A percentile compares a stretch with the other conserved stretches of the same genome.
These are phyloP conservation scores for Blepharisma undulans DNA, from an alignment of 169 alveolate species.

Conservation along the genomic window DNA sequence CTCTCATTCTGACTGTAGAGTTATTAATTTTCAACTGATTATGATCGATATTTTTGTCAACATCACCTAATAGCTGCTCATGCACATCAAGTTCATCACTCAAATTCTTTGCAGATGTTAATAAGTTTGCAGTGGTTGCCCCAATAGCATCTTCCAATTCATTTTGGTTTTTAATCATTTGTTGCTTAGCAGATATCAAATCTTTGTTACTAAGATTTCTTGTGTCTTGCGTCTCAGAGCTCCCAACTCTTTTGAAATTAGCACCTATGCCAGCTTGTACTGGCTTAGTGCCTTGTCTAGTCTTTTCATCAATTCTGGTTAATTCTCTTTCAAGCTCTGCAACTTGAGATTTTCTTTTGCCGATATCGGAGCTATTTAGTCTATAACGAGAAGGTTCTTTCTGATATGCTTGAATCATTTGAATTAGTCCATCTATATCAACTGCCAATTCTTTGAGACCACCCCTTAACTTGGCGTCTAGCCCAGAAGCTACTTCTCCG, in stretches of 20 bases:
- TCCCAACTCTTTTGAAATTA: constrained; percentile 13
- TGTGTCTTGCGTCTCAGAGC: not conserved
- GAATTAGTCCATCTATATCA: not conserved
- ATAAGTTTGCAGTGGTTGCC: constrained; percentile 29
- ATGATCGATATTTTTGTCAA: constrained; percentile 8
- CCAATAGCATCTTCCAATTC: constrained; percentile 21
- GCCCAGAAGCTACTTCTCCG: not conserved
- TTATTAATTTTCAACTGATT: not conserved
- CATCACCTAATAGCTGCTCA: constrained; percentile 19
- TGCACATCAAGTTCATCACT: constrained; percentile 35
- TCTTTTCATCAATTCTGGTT: not conserved
- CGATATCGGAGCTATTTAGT: not conserved
- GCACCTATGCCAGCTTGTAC: not conserved
- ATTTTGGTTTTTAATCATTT: constrained; percentile 12
- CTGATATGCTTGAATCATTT: not conserved
- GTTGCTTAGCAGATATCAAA: not conserved
- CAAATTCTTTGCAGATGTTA: not conserved
- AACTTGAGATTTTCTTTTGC: not conserved
- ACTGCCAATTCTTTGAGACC: constrained; percentile 32
- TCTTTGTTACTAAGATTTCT: constrained; percentile 21
- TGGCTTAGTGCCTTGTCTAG: not conserved
- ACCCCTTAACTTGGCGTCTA: constrained; percentile 26
- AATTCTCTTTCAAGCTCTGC: constrained; percentile 20
- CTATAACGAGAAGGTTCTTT: not conserved
- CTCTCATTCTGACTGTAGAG: not conserved